Percentiles rank a stretch among this genome's conserved stretches.
Conservation (phyloP, 2,329 filamentous ascomycete species). For the Dactylellina cionopaga region DNA sequence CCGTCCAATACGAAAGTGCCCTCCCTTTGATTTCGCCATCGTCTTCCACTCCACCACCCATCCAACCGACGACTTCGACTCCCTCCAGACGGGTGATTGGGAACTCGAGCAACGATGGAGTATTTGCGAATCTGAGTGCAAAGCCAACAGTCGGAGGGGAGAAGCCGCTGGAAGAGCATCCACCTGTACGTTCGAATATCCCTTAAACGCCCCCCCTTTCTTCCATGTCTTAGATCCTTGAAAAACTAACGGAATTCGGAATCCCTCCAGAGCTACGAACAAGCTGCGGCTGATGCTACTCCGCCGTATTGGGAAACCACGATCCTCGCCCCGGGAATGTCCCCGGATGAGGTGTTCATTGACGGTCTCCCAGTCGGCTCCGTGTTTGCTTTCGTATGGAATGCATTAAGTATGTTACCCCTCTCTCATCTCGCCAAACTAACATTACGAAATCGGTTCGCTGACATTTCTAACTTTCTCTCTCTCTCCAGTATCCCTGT, state of each 20-base stretch:
- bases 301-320: conserved; percentile 99
- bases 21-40: conserved; percentile 50
- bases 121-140: conserved; percentile 93
- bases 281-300: conserved; percentile 93
- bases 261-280: conserved; percentile 83
- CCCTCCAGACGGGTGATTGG: conserved; percentile 73
- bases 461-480: too few relatives aligned
- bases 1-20: conserved; percentile 53
- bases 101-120: conserved; percentile 85
- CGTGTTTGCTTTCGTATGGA: conserved; percentile 88
- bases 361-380: conserved; percentile 94
- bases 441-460: too few relatives aligned
- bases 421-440: conserved; percentile 8
- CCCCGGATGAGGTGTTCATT: conserved; percentile 94
- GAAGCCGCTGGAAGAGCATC: conserved; percentile 84
- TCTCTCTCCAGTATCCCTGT: conserved; percentile 77
- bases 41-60: conserved; percentile 52
- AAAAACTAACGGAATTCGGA: conserved; percentile 19
- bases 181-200: conserved; percentile 75
- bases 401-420: conserved; percentile 74
- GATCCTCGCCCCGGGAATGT: conserved; percentile 89
- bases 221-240: too few relatives aligned
- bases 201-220: neutral
- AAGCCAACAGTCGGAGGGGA: conserved; percentile 80
- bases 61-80: conserved; percentile 58